These are phyloP conservation scores for Aspergillaceae sp. DNA, from an alignment of 2,329 filamentous ascomycete genomes.

Conservation along the genomic window DNA sequence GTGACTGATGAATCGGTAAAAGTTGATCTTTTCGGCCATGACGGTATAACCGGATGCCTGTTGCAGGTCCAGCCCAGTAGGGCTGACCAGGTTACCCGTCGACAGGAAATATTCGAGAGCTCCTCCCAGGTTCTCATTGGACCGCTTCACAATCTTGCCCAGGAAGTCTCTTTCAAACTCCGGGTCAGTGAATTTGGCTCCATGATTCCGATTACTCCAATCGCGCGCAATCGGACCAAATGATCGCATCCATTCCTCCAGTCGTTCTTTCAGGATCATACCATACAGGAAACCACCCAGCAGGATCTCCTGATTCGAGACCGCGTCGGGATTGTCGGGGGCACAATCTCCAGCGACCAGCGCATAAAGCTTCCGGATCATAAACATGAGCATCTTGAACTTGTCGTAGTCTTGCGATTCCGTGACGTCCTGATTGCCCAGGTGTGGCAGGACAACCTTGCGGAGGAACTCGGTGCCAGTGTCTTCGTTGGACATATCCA, in stretches of 20 bases:
- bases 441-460: conserved; percentile 81
- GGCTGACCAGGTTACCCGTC: conserved; percentile 85
- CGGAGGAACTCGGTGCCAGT: conserved; percentile 85
- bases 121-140: conserved; percentile 81
- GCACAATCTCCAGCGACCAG: conserved; percentile 87
- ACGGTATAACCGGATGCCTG: conserved; percentile 93
- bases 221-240: conserved; percentile 47
- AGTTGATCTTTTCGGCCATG: conserved; percentile 98
- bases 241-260: conserved; percentile 81
- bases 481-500: conserved; percentile 78
- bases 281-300: conserved; percentile 89
- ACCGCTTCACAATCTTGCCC: conserved; percentile 65
- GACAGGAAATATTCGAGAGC: conserved; percentile 91
- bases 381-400: conserved; percentile 87
- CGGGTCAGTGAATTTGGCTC: conserved; percentile 59
- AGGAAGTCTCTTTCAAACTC: conserved; percentile 75
- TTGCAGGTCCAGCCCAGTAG: conserved; percentile 86
- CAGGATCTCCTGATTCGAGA: conserved; percentile 91
- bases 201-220: conserved; percentile 46
- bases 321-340: conserved; percentile 90
- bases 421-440: conserved; percentile 77
- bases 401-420: conserved; percentile 82
- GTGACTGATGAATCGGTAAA: conserved; percentile 94
- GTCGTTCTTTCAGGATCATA: conserved; percentile 87
- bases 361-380: conserved; percentile 91